Base-by-base conservation (phyloP, 2,329 filamentous ascomycete genomes). In the Claviceps sorghi region DNA sequence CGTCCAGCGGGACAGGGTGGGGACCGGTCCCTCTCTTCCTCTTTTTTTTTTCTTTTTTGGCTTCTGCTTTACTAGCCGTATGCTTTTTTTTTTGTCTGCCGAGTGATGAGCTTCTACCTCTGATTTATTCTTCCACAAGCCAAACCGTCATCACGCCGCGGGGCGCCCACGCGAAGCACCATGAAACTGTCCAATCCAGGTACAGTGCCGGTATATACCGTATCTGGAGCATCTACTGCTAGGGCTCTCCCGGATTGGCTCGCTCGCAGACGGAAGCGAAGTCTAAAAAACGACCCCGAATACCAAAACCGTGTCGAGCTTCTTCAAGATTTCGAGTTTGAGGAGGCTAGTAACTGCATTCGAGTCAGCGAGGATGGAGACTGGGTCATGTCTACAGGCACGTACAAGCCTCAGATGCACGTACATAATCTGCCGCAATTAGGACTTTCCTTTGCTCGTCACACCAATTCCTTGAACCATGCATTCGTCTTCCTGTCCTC, bases 321-420 rank as follows among this genome's bases (percentile, higher is more conserved):
- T 53, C 78, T 98, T 40, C 93, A 98, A 63, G 93, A 98, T 65
- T 98, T 98, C 67, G 90, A 94, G 64, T 97, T 98, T 62, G 90
- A 96, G 62, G 90, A 95, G 69, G 91, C 94, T 42, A 95, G 89
- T 64, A 81, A 84, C 59, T 96, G 91, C 65, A 81, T 98, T 57
- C 80, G 88, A 49, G 80, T 93, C 57, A 95, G 88, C 61, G 90
- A 95, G 54, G 93, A 98, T 78, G 91, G 91, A 48, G 84, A 97
- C 65, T 98, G 93, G 90, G 82, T 93, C 42, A 93, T 96, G 87
- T 94, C 87, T 62, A 94, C 90, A 50, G 89, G 88, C 72, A 83
- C 80, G 51, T 84, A 81, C 67, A 80, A 75, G 67, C 73, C 69
- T 48, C 68, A 70, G 55, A 95, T 97, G 54, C 93, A 97, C 64